Conservation (phyloP, 495 filamentous ascomycete species). For the Pseudevernia furfuracea region DNA sequence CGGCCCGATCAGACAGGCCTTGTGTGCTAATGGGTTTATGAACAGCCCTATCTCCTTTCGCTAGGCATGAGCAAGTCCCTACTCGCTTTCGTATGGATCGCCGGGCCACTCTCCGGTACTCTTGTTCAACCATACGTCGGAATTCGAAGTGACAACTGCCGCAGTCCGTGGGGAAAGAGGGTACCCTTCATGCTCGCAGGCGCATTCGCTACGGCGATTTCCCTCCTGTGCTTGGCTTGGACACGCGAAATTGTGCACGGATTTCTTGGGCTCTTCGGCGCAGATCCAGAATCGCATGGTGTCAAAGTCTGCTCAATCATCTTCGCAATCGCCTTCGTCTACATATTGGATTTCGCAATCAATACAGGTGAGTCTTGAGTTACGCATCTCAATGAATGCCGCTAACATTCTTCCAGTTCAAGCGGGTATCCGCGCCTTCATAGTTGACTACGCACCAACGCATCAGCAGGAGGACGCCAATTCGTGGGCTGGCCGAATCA, state of each 20-base stretch:
- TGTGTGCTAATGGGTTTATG: not conserved
- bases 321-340: slow-evolving; percentile 73
- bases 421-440: slow-evolving; percentile 80
- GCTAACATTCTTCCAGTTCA: slow-evolving; percentile 50
- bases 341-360: slow-evolving; percentile 81
- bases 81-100: slow-evolving; percentile 92
- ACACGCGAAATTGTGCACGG: slow-evolving; percentile 67
- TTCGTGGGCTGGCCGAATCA: slow-evolving; percentile 74
- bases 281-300: slow-evolving; percentile 49
- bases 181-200: slow-evolving; percentile 84
- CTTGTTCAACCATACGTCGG: slow-evolving; percentile 93
- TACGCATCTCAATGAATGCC: not conserved
- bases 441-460: slow-evolving; percentile 79
- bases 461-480: slow-evolving; percentile 89
- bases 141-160: slow-evolving; percentile 81
- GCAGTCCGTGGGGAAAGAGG: slow-evolving; percentile 70
- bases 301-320: slow-evolving; percentile 57
- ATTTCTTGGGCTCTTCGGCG: slow-evolving; percentile 64
- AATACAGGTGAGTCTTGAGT: slow-evolving; percentile 63
- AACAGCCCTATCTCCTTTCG: slow-evolving; percentile 56
- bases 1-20: not conserved
- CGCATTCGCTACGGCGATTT: slow-evolving; percentile 60
- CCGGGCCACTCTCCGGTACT: slow-evolving; percentile 75
- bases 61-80: slow-evolving; percentile 86
- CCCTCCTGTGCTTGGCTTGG: slow-evolving; percentile 74